Conservation (phyloP, 805 yeast genomes). For the Isabelozyma gotoi region DNA sequence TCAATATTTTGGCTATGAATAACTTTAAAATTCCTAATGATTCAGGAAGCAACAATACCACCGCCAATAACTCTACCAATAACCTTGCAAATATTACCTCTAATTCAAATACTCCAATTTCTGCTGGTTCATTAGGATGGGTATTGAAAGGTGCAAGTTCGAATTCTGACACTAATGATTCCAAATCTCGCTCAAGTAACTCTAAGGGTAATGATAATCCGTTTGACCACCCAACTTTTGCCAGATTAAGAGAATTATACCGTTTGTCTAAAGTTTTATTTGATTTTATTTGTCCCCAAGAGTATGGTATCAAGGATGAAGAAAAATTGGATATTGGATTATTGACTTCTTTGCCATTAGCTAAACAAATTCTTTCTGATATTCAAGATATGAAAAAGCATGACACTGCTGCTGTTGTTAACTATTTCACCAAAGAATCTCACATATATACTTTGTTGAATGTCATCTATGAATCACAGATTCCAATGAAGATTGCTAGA, state of each 20-base stretch:
- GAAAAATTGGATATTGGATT: constrained; percentile 96
- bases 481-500: constrained; percentile 93
- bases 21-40: constrained; percentile 61
- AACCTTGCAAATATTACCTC: constrained; percentile 19
- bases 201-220: constrained; percentile 31
- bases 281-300: constrained; percentile 98
- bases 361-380: constrained; percentile 81
- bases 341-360: constrained; percentile 89
- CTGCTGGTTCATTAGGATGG: constrained; percentile 76
- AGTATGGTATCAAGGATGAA: constrained; percentile 92
- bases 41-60: constrained; percentile 11
- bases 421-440: constrained; percentile 94
- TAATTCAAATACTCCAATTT: constrained; percentile 19
- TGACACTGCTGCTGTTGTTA: constrained; percentile 79
- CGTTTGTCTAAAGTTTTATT: constrained; percentile 88
- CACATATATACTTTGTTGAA: constrained; percentile 93
- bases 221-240: constrained; percentile 79
- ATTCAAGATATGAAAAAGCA: constrained; percentile 75
- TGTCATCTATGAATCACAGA: constrained; percentile 84
- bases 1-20: constrained; percentile 72
- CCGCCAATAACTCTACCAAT: constrained; percentile 21
- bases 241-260: constrained; percentile 82
- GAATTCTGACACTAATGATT: constrained; percentile 11
- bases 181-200: constrained; percentile 18
- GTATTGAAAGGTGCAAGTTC: constrained; percentile 49